Conservation (phyloP, 2,329 filamentous ascomycete genomes). For the Diplodia intermedia region DNA sequence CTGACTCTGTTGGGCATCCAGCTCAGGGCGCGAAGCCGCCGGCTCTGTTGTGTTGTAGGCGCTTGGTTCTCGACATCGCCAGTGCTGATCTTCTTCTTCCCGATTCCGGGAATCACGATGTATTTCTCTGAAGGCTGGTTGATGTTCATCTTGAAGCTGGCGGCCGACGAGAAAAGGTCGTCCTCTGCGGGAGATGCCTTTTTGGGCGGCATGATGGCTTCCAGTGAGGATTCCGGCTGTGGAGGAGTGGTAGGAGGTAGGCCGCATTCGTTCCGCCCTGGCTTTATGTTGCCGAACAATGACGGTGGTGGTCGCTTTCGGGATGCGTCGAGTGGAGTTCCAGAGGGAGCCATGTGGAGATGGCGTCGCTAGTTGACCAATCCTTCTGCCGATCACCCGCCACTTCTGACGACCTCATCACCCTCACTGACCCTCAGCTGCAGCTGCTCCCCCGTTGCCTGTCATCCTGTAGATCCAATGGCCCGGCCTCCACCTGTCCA, state of each 20-base stretch:
- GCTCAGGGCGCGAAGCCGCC: slow-evolving; percentile 48
- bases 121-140: slow-evolving; percentile 44
- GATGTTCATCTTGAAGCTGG: slow-evolving; percentile 48
- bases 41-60: slow-evolving; percentile 44
- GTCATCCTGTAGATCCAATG: not conserved
- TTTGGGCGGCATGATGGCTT: not conserved
- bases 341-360: not conserved
- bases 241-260: not conserved
- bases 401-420: not conserved
- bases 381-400: slow-evolving; percentile 5
- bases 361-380: slow-evolving; percentile 9
- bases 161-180: not conserved
- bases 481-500: not conserved
- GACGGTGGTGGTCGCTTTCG: not conserved
- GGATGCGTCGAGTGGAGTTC: not conserved
- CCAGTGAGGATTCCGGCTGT: not conserved
- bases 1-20: slow-evolving; percentile 53
- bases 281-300: not conserved
- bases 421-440: not conserved
- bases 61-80: slow-evolving; percentile 35
- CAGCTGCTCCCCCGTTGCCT: not conserved
- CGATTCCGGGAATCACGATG: slow-evolving; percentile 45
- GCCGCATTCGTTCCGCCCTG: not conserved
- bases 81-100: too few relatives aligned
- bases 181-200: not conserved